Conservation (phyloP, 75 land plant genomes). For the Chamaecyparis obtusa region DNA sequence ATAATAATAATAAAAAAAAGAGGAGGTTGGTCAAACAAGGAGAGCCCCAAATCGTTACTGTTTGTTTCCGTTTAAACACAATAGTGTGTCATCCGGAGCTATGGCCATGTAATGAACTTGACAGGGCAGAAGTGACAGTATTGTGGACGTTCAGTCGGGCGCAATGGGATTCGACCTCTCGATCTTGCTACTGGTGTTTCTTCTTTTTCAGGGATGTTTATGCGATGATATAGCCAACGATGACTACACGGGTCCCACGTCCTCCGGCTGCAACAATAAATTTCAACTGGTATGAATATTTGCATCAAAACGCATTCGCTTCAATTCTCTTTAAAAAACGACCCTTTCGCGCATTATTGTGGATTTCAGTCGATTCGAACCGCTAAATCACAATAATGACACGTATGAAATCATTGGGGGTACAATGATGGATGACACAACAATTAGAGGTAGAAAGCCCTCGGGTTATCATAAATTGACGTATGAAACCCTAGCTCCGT, state of each 20-base stretch:
- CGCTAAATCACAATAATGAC: not conserved
- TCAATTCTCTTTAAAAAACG: not conserved
- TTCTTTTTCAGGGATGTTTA: conserved; percentile 13
- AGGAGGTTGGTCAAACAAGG: not conserved
- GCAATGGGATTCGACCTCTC: not conserved
- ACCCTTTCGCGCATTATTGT: not conserved
- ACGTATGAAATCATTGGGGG: not conserved
- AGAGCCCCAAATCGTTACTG: not conserved
- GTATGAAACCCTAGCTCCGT: not conserved
- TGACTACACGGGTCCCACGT: conserved; percentile 32
- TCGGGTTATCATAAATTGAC: too few species aligned
- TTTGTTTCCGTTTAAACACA: not conserved
- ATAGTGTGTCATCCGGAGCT: not conserved
- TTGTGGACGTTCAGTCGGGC: not conserved
- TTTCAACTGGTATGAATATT: conserved; percentile 31
- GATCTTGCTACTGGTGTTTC: not conserved
- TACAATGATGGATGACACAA: not conserved
- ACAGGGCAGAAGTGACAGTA: not conserved
- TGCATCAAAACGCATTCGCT: not conserved
- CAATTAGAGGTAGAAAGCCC: not conserved
- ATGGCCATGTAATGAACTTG: not conserved
- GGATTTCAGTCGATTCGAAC: not conserved
- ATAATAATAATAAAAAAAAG: too few species aligned
- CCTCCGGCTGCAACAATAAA: conserved; percentile 38
- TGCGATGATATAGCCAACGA: conserved; percentile 46